phyloP scores from a whole-genome alignment of 2,329 filamentous ascomycete genomes.

The Penicillium expansum region DNA sequence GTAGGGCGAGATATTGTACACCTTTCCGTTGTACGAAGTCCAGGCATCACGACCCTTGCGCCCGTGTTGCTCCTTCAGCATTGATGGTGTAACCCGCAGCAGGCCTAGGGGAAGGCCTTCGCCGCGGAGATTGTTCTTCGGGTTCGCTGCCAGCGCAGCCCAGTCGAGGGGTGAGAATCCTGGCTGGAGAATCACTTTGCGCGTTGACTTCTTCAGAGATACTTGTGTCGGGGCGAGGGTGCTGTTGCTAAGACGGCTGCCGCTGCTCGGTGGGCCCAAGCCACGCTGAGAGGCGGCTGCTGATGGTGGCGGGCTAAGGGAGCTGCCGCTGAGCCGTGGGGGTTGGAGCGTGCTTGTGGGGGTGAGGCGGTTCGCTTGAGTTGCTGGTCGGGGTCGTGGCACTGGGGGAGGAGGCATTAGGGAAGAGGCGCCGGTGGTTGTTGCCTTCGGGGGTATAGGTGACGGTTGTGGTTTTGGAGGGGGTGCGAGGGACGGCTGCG shows the following conservation, averaged over 20 bases:
- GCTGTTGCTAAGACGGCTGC: conserved; percentile 42
- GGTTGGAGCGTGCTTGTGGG: conserved; percentile 22
- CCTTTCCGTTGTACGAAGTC: conserved; percentile 83
- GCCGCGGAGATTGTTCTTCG: conserved; percentile 65
- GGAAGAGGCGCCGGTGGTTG: conserved; percentile 21
- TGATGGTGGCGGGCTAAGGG: conserved; percentile 45
- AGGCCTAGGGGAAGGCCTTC: conserved; percentile 49
- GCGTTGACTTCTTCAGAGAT: conserved; percentile 47
- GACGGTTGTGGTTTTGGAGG: conserved; percentile 14
- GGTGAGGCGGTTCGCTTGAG: conserved; percentile 22
- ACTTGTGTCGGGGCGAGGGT: conserved; percentile 44
- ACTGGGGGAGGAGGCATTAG: conserved; percentile 38
- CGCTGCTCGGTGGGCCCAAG: conserved; percentile 40
- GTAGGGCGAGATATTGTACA: conserved; percentile 93
- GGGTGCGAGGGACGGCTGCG: conserved; percentile 7
- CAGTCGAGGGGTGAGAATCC: conserved; percentile 95
- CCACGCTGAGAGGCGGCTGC: conserved; percentile 45
- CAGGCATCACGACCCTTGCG: conserved; percentile 83
- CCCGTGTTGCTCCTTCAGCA: conserved; percentile 75
- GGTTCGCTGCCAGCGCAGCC: conserved; percentile 70
- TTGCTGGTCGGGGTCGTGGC: conserved; percentile 27
- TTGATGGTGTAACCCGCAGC: conserved; percentile 75
- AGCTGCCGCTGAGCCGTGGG: conserved; percentile 29
- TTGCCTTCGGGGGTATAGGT: conserved; percentile 7
- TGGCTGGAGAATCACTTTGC: conserved; percentile 73